Conservation (phyloP, 2,329 filamentous ascomycete genomes). For the Metarhizium sp. region DNA sequence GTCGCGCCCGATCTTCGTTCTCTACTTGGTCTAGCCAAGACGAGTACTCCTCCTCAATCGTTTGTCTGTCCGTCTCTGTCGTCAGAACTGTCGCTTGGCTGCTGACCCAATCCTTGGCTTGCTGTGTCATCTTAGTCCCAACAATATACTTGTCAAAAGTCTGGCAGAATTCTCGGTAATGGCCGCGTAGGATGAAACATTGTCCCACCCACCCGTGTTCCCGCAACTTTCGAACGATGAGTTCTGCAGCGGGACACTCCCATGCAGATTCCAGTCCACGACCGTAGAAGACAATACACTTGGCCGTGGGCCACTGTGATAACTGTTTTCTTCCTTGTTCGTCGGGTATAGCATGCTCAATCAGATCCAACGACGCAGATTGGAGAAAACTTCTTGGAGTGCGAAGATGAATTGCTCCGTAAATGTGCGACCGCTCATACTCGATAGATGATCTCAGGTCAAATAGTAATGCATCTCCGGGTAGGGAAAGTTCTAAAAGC, state of each 20-base stretch:
- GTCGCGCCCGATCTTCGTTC: conserved; percentile 30
- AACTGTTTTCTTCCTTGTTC: conserved; percentile 37
- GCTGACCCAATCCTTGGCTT: conserved; percentile 30
- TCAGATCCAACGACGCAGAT: conserved; percentile 37
- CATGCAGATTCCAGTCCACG: conserved; percentile 37
- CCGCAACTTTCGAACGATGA: conserved; percentile 35
- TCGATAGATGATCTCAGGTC: conserved; percentile 38
- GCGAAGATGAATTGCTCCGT: conserved; percentile 42
- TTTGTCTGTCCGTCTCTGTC: conserved; percentile 13
- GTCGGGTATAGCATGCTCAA: conserved; percentile 40
- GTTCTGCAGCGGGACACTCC: conserved; percentile 40
- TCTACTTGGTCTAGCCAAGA: conserved; percentile 35
- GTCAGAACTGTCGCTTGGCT: conserved; percentile 9
- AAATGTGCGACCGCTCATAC: conserved; percentile 42
- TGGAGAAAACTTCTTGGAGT: conserved; percentile 39
- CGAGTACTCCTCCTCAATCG: conserved; percentile 30
- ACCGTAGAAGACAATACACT: conserved; percentile 44
- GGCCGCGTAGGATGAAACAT: conserved; percentile 45
- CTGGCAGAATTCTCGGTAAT: conserved; percentile 44
- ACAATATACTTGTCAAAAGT: conserved; percentile 43
- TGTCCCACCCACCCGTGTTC: conserved; percentile 39
- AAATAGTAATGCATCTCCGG: conserved; percentile 36
- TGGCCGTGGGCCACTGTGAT: conserved; percentile 34
- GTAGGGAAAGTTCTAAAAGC: conserved; percentile 39
- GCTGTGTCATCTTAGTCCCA: conserved; percentile 30